These are phyloP conservation scores for Suaeda aralocaspica DNA, from an alignment of 148 eudicot genomes.

Conservation along the genomic window DNA sequence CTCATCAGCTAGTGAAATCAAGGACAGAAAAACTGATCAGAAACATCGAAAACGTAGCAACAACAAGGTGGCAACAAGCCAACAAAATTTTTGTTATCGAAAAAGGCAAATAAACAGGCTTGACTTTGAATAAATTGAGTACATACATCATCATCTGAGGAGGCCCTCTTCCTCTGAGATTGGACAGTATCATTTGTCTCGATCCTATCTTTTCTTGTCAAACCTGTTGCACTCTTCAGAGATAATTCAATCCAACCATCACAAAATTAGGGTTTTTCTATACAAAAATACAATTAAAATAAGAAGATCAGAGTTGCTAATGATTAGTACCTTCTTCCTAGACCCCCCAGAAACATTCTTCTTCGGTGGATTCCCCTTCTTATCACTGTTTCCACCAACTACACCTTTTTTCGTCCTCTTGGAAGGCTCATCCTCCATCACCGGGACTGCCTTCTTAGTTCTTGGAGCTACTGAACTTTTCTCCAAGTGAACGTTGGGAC, in stretches of 20 bases:
- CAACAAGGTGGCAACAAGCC: not conserved
- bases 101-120: not conserved
- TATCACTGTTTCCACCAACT: conserved; percentile 20
- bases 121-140: conserved; percentile 1
- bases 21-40: too few relatives aligned
- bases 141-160: conserved; percentile 39
- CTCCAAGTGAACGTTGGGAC: conserved; percentile 4
- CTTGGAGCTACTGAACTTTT: conserved; percentile 13
- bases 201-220: conserved; percentile 26
- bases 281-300: not conserved
- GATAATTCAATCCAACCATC: conserved; percentile 12
- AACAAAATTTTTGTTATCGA: too few relatives aligned
- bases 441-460: conserved; percentile 4
- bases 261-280: not conserved
- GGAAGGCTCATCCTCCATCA: conserved; percentile 13
- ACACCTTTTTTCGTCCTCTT: conserved; percentile 15
- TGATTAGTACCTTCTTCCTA: conserved; percentile 34
- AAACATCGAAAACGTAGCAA: too few relatives aligned
- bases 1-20: not conserved
- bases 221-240: conserved; percentile 25
- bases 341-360: conserved; percentile 31
- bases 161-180: conserved; percentile 36
- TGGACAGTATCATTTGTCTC: conserved; percentile 24
- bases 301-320: not conserved
- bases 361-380: conserved; percentile 27